These are phyloP conservation scores for Canariomyces notabilis DNA, from an alignment of 2,329 filamentous ascomycete genomes.

Conservation along the genomic window DNA sequence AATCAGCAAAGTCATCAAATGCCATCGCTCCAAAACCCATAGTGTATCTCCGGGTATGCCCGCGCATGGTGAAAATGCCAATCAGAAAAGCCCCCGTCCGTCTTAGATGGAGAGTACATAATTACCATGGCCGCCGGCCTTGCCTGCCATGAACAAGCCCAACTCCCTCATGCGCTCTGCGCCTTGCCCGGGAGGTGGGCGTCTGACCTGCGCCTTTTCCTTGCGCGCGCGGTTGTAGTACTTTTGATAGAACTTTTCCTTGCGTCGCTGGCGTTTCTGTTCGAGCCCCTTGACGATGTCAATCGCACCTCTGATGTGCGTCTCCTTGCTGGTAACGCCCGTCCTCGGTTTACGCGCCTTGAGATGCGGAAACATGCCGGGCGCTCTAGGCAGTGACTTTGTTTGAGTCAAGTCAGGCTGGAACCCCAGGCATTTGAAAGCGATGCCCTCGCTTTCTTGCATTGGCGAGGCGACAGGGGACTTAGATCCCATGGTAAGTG, in stretches of 20 bases:
- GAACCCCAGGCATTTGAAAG: conserved; percentile 44
- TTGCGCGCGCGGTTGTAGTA: conserved; percentile 80
- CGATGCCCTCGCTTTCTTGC: conserved; percentile 36
- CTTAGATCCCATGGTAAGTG: conserved; percentile 44
- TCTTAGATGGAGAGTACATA: conserved; percentile 69
- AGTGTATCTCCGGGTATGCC: conserved; percentile 18
- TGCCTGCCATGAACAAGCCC: conserved; percentile 82
- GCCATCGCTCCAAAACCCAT: conserved; percentile 9
- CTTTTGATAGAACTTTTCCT: conserved; percentile 87
- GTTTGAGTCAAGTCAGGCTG: conserved; percentile 69
- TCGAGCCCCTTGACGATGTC: conserved; percentile 97
- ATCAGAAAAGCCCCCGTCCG: conserved; percentile 20
- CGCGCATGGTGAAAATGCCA: conserved; percentile 20
- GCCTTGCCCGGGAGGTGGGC: conserved; percentile 75
- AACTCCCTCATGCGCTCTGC: conserved; percentile 91
- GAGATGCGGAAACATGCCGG: conserved; percentile 61
- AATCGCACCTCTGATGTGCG: conserved; percentile 84
- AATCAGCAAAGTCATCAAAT: conserved; percentile 18
- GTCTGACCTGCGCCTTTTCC: conserved; percentile 55
- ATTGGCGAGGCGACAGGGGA: conserved; percentile 46
- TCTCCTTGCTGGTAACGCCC: conserved; percentile 39
- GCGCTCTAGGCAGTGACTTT: conserved; percentile 78
- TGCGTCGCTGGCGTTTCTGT: conserved; percentile 85
- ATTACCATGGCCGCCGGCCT: conserved; percentile 66
- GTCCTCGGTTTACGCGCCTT: conserved; percentile 32